Conservation (phyloP, 1,284 basidiomycete species). For the Fomes fomentarius region DNA sequence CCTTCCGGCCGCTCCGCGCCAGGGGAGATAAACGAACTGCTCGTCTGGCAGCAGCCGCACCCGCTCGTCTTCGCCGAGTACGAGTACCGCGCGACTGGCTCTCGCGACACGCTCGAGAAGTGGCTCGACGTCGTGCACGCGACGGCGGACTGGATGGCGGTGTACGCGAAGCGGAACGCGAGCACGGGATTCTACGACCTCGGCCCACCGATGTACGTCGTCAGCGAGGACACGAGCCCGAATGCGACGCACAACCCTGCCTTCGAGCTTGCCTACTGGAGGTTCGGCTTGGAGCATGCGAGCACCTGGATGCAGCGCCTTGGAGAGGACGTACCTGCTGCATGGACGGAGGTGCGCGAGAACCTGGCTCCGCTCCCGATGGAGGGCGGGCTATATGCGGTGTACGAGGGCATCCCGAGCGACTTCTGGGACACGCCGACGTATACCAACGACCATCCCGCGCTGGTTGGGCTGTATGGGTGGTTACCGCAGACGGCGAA, state of each 20-base stretch:
- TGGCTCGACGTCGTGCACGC: slow-evolving; percentile 53
- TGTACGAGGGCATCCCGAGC: slow-evolving; percentile 56
- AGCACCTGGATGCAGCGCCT: slow-evolving; percentile 50
- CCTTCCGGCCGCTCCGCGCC: slow-evolving; percentile 59
- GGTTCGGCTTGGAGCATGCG: slow-evolving; percentile 51
- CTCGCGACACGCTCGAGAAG: slow-evolving; percentile 43
- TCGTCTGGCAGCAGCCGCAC: slow-evolving; percentile 66
- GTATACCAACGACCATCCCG: slow-evolving; percentile 61
- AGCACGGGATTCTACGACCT: slow-evolving; percentile 53
- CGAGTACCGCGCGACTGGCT: slow-evolving; percentile 52
- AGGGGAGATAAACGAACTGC: slow-evolving; percentile 63
- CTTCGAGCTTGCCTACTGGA: slow-evolving; percentile 63
- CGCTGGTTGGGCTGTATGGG: slow-evolving; percentile 57
- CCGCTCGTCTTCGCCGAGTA: slow-evolving; percentile 61
- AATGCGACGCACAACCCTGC: slow-evolving; percentile 57
- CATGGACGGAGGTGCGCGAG: slow-evolving; percentile 49
- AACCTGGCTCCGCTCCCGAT: slow-evolving; percentile 53
- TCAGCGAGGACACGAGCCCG: slow-evolving; percentile 59
- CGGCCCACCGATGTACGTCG: slow-evolving; percentile 60
- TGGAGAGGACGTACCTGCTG: slow-evolving; percentile 41
- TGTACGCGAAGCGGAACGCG: slow-evolving; percentile 54
- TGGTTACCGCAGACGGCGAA: slow-evolving; percentile 57
- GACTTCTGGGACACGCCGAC: slow-evolving; percentile 54
- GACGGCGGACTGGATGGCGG: slow-evolving; percentile 65
- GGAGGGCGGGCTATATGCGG: slow-evolving; percentile 51